Percentiles rank a stretch among this genome's conserved stretches.
Evolutionary conservation across 1,139 yeast species (phyloP).

Genomic region (Zygoascus meyerae): DNA sequence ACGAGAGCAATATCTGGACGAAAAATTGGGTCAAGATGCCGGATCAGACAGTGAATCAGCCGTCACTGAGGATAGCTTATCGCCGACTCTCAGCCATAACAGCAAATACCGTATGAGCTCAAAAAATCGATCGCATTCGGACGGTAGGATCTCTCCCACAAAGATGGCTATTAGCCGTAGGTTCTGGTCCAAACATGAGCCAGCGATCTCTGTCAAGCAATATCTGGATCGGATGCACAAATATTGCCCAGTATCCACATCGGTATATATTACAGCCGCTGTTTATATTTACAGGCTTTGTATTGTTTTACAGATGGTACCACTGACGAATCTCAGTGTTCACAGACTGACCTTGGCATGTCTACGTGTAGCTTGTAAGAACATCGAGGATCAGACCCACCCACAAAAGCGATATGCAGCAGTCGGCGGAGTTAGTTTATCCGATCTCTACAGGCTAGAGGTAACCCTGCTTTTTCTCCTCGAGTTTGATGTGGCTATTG

Average conservation of each 20-base stretch:
- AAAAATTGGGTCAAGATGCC: background rate
- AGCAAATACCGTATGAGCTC: too few species aligned
- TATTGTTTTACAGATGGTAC: conserved; percentile 30
- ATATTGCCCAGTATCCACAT: conserved; percentile 40
- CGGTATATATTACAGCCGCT: conserved; percentile 40
- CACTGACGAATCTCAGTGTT: conserved; percentile 39
- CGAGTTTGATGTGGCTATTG: conserved; percentile 35
- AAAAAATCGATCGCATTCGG: background rate
- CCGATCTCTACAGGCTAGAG: conserved; percentile 44
- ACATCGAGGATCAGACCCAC: conserved; percentile 47
- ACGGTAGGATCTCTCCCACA: background rate
- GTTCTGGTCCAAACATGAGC: conserved; percentile 38
- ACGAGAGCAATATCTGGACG: background rate
- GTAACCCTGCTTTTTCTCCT: conserved; percentile 40
- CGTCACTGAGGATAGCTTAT: background rate
- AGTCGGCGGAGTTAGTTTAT: conserved; percentile 46
- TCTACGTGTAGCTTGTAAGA: conserved; percentile 46
- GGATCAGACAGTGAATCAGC: background rate
- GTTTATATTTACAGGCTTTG: conserved; percentile 35
- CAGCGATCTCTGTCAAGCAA: conserved; percentile 33
- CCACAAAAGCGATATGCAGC: conserved; percentile 47
- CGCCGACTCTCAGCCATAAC: too few species aligned
- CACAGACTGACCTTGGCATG: conserved; percentile 48
- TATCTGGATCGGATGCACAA: conserved; percentile 40
- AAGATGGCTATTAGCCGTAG: conserved; percentile 26